These are phyloP conservation scores for Arthrobotrys pseudoclavata DNA, from an alignment of 2,329 filamentous ascomycete genomes.

Conservation along the genomic window DNA sequence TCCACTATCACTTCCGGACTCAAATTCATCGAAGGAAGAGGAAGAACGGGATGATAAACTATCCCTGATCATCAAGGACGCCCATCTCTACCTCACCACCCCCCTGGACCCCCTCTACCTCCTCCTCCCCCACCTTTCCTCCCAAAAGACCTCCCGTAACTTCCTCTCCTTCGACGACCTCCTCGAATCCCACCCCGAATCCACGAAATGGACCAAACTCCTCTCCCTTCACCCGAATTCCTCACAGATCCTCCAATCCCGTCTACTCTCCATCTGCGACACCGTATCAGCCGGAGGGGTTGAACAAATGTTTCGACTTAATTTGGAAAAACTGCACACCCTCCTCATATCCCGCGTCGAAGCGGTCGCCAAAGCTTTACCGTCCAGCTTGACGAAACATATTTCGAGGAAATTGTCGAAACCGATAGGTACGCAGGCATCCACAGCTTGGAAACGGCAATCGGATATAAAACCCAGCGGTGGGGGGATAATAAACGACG, in stretches of 20 bases:
- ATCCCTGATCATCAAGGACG: constrained; percentile 73
- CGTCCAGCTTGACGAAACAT: constrained; percentile 32
- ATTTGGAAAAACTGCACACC: constrained; percentile 76
- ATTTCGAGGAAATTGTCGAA: constrained; percentile 62
- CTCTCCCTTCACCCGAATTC: constrained; percentile 66
- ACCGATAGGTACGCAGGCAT: constrained; percentile 59
- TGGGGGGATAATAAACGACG: constrained; percentile 36
- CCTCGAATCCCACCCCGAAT: constrained; percentile 67
- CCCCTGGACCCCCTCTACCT: constrained; percentile 87
- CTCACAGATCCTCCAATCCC: constrained; percentile 72
- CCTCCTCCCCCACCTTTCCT: constrained; percentile 78
- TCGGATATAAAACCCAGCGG: neutral
- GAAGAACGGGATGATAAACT: constrained; percentile 30
- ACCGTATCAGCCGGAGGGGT: constrained; percentile 81
- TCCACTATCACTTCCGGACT: constrained; percentile 15
- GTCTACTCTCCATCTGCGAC: constrained; percentile 82
- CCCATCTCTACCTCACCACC: constrained; percentile 86
- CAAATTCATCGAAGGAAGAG: constrained; percentile 7
- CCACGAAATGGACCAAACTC: constrained; percentile 67
- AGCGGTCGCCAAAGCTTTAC: constrained; percentile 44
- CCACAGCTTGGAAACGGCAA: constrained; percentile 41
- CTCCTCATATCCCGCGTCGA: constrained; percentile 53
- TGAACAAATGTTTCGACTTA: constrained; percentile 87
- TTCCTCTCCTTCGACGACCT: constrained; percentile 70
- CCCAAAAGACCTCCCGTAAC: constrained; percentile 64